phyloP scores from a whole-genome alignment of 2,329 filamentous ascomycete species.

The Tolypocladium guangdongense region DNA sequence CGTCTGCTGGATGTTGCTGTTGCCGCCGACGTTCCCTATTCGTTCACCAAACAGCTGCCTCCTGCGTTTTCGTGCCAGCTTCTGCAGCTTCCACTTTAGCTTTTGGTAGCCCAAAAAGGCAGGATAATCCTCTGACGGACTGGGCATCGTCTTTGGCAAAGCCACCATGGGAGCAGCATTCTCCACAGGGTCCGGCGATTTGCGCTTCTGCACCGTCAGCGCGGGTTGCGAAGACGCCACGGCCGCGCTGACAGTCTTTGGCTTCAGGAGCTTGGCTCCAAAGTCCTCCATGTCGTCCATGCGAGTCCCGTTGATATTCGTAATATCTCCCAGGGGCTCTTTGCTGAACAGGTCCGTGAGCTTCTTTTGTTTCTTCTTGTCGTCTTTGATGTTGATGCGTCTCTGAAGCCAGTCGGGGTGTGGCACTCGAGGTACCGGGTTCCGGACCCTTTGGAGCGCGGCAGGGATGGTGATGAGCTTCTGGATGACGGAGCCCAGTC shows the following conservation, averaged over 20 bases:
- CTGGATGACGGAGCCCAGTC: conserved; percentile 92
- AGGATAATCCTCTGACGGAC: conserved; percentile 73
- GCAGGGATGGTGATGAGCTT: conserved; percentile 98
- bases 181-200: conserved; percentile 58
- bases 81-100: conserved; percentile 97
- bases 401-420: conserved; percentile 97
- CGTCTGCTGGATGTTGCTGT: conserved; percentile 52
- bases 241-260: conserved; percentile 44
- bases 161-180: conserved; percentile 69
- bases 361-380: conserved; percentile 97
- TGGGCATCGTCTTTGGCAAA: conserved; percentile 75
- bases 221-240: conserved; percentile 45
- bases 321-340: conserved; percentile 62
- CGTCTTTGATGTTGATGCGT: conserved; percentile 88
- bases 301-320: conserved; percentile 46
- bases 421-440: conserved; percentile 84
- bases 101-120: conserved; percentile 92
- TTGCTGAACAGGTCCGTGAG: conserved; percentile 82
- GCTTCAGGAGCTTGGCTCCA: conserved; percentile 55
- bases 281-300: conserved; percentile 73
- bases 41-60: conserved; percentile 84
- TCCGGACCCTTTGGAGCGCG: conserved; percentile 86
- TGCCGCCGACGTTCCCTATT: conserved; percentile 43
- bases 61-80: conserved; percentile 72
- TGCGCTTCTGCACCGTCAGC: conserved; percentile 52